phyloP scores from a whole-genome alignment of 169 alveolate species.

The Babesia bovis region DNA sequence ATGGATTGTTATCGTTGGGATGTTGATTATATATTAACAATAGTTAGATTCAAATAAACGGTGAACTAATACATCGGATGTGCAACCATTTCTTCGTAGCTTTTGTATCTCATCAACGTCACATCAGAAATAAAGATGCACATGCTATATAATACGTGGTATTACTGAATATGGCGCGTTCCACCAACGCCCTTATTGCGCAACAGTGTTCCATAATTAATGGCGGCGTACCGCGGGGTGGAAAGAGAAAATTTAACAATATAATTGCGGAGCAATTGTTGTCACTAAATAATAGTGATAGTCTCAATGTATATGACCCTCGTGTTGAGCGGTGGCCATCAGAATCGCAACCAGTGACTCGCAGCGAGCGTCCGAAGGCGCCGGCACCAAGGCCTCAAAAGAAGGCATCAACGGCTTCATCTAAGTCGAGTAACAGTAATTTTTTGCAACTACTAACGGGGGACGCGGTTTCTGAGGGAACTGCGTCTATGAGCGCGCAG shows the following conservation, averaged over 20 bases:
- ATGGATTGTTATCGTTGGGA: too few species aligned
- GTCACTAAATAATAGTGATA: constrained; percentile 24
- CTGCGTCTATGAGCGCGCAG: constrained; percentile 29
- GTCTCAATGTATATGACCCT: constrained; percentile 3
- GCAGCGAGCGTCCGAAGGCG: constrained; percentile 5
- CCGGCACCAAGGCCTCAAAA: constrained; percentile 11
- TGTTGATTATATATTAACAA: too few species aligned
- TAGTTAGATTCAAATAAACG: too few species aligned
- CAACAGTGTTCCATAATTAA: constrained; percentile 53
- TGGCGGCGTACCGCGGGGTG: constrained; percentile 5
- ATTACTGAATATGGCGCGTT: constrained; percentile 52
- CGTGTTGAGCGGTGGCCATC: not conserved
- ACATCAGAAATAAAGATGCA: too few species aligned
- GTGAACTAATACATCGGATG: too few species aligned
- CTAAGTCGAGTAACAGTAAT: constrained; percentile 16
- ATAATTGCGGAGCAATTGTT: constrained; percentile 51
- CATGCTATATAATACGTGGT: too few species aligned
- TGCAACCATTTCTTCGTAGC: too few species aligned
- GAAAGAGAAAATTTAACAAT: constrained; percentile 22
- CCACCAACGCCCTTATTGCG: constrained; percentile 44
- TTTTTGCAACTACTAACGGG: constrained; percentile 65
- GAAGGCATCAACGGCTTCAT: not conserved
- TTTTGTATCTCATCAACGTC: too few species aligned
- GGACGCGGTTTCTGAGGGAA: constrained; percentile 26
- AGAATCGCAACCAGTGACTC: not conserved